Conservation (phyloP, 441 rosid species). For the Erodium texanum region DNA sequence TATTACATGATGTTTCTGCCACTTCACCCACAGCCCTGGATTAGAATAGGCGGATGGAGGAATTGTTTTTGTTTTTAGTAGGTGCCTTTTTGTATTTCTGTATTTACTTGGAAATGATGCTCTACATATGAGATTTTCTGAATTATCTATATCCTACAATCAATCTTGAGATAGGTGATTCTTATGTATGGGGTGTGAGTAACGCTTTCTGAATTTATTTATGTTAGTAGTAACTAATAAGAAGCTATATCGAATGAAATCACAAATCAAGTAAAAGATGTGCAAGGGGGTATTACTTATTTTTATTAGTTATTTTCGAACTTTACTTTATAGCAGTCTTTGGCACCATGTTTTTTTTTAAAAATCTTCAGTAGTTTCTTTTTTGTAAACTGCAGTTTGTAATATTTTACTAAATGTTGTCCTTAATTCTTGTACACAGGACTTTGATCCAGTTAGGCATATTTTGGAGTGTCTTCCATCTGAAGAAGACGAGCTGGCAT, state of each 20-base stretch:
- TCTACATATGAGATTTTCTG: neutral
- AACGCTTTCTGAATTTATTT: neutral
- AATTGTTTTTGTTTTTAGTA: neutral
- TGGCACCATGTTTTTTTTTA: neutral
- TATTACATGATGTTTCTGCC: too few species aligned
- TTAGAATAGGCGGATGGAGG: too few species aligned
- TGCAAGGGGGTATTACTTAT: neutral
- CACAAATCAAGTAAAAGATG: neutral
- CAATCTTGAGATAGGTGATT: neutral
- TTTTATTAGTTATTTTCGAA: neutral
- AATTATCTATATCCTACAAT: neutral
- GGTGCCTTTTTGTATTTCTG: neutral
- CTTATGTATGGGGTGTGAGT: neutral
- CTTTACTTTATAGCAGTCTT: neutral
- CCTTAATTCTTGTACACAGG: conserved; percentile 33
- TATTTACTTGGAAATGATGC: neutral
- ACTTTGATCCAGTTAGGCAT: conserved; percentile 76
- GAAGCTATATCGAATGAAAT: neutral
- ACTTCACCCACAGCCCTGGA: too few species aligned
- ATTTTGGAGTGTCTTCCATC: conserved; percentile 65
- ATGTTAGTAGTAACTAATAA: neutral
- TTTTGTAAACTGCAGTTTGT: conserved; percentile 2
- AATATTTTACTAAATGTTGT: neutral
- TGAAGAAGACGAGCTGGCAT: conserved; percentile 49
- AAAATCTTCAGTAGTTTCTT: neutral